Base-by-base conservation (phyloP, 306 rosid genomes). In the Pyrus bretschneideri region DNA sequence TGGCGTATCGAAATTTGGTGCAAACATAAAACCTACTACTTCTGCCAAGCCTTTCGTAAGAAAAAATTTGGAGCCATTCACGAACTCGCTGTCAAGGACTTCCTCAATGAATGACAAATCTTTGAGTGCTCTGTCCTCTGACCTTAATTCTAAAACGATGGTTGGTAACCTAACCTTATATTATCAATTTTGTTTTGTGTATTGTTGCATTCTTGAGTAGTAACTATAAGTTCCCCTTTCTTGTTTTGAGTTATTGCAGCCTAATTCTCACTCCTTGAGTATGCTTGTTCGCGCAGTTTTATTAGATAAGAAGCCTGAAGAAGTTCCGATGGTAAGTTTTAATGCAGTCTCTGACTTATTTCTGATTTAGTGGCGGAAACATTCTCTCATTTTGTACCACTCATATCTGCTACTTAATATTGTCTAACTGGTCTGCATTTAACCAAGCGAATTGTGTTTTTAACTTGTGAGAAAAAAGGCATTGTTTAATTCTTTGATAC, bases 1-100 rank as follows among this genome's bases (percentile, higher is more conserved):
- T 81, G 98, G 97, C 59, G 85, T 78, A 55, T 94, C 96, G 97
- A 94, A 91, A 76, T 94, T 91, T 76, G 95, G 98, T 75, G 97
- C 91, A 79, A 90, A 87, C 80, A 78, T 89, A 65, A 94, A 94
- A 71, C 86, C 93, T 17, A 35, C 84, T 17, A 21, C 81, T 22
- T 68, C 93, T 6, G 70, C 86, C 38, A 91, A 91, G 75, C 74
- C 95, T 49, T 90, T 91, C 72, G 86, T 85, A 58, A 86, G 97
- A 60, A 94, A 91, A 81, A 91, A 89, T 75, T 91, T 93, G 0
- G 98, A 94, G 82, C 97, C 96, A 65, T 94, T 94, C 79, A 86
- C 85, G 31, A 92, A 87, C 76, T 91, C 96, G 65, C 80, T 89
- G 80, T 84, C 96, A 27, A 94, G 95, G 78, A 89, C 61, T 78